Conservation (phyloP, 73 alveolate species). For the Symbiodinium pilosum region DNA sequence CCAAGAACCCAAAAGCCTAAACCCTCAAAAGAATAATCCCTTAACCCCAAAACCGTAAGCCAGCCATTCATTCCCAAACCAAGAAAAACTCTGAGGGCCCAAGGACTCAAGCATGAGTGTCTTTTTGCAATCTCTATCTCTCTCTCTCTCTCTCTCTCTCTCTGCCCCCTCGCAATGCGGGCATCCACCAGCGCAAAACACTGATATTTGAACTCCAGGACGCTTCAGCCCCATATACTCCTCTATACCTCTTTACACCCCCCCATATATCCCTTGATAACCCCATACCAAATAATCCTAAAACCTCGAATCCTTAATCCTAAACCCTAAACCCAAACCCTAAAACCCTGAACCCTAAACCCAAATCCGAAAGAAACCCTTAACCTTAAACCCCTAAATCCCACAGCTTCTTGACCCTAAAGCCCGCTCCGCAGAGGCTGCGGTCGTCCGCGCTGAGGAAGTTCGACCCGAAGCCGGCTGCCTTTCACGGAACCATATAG, state of each 20-base stretch:
- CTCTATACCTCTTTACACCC: not conserved
- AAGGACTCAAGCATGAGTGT: no score
- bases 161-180: not conserved
- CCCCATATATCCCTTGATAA: not conserved
- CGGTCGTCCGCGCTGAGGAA: not conserved
- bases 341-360: not conserved
- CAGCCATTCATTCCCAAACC: not conserved
- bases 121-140: no score
- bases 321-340: not conserved
- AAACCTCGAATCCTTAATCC: not conserved
- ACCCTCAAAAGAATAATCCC: not conserved
- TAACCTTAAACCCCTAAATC: not conserved
- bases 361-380: not conserved
- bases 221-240: not conserved
- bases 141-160: not conserved
- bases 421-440: not conserved
- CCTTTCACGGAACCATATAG: no score
- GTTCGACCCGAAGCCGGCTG: constrained; percentile 9
- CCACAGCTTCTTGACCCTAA: not conserved
- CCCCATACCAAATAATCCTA: not conserved
- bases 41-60: not conserved
- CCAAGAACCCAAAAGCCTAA: not conserved
- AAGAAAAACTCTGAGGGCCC: no score
- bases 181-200: not conserved
- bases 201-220: not conserved